Evolutionary conservation across 2,329 filamentous ascomycete species (phyloP), one percentile per base, ranked within the genome.

Genomic region (Leptodontidium sp.): DNA sequence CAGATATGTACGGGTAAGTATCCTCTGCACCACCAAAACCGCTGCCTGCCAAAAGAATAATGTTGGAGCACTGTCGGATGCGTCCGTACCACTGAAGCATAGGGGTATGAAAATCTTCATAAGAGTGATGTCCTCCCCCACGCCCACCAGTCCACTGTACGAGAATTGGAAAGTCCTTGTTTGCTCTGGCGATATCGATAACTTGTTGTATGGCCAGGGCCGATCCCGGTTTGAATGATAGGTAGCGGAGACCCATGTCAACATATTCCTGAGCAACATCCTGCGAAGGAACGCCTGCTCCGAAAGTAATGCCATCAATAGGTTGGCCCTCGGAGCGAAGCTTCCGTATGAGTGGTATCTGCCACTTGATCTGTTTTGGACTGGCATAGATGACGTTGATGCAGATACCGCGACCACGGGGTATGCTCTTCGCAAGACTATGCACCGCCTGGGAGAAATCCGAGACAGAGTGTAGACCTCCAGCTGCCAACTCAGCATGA

Each of bases 201-300:
- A 97, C 93, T 40, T 91, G 85, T 79, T 97, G 93, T 71, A 98
- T 97, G 2, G 92, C 93, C 71, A 97, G 93, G 59, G 91, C 86
- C 15, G 94, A 97, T 69, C 94, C 94, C 35, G 94, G 94, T 85
- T 98, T 98, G 87, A 98, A 97, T 40, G 90, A 86, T 74, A 98
- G 97, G 81, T 97, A 93, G 84, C 97, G 96, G 69, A 98, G 86
- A 12, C 93, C 94, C 12, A 98, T 86, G 0, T 94, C 88, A 73
- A 98, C 97, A 81, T 97, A 98, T 79, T 97, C 93, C 77, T 96
- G 92, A 29, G 94, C 93, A 68, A 97, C 92, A 79, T 97, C 94
- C 67, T 97, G 93, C 0, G 94, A 97, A 5, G 94, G 94, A 8
- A 98, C 94, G 83, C 94, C 94, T n/a, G 94, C 94, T 78, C 94